Evolutionary conservation across 2,329 filamentous ascomycete genomes (phyloP), one percentile per base, ranked within the genome.

Genomic region (Monosporascus cannonballus): DNA sequence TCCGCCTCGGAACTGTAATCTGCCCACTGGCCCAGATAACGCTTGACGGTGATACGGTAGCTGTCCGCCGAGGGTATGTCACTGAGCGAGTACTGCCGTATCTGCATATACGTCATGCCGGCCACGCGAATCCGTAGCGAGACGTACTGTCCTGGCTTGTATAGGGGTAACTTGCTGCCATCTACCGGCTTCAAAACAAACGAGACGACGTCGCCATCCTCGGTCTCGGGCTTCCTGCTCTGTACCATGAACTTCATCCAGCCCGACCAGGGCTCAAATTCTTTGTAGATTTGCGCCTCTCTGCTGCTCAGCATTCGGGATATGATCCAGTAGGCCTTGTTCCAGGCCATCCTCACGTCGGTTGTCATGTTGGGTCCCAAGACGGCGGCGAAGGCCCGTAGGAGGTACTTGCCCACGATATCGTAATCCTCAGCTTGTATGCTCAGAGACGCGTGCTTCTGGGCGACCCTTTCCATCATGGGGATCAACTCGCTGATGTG

Each of bases 21-120:
- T 30, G 49, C 55, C 47, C 76, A 71, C 15, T 81, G 63, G 4
- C 83, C 84, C 2, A 72, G 67, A 62, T 90, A 85, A 54, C 77
- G 80, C 76, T 89, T 89, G 52, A 91, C 78, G 48, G 79, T 87
- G 69, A 90, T 85, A 30, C 87, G 81, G 69, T 88, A 87, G 67
- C 84, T 80, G 48, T 81, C 75, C 8, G 76, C 70, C 2, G 73
- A 73, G 2, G 84, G 85, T 48, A 80, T 76, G 57, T 89, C 85
- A 61, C 81, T 86, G 55, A 91, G 76, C 25, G 85, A 88, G 70
- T 90, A 91, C 68, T 90, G 87, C 34, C 87, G 76, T 18, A 82
- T 77, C 68, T 91, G 87, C 58, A 76, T 70, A 64, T 83, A 79
- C 24, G 79, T 78, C 56, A 80, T 72, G 0, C 74, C 71, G 1